Percentiles rank a stretch among this genome's conserved stretches.
phyloP scores from a whole-genome alignment of 2,329 filamentous ascomycete genomes.

The Phialocephala subalpina region DNA sequence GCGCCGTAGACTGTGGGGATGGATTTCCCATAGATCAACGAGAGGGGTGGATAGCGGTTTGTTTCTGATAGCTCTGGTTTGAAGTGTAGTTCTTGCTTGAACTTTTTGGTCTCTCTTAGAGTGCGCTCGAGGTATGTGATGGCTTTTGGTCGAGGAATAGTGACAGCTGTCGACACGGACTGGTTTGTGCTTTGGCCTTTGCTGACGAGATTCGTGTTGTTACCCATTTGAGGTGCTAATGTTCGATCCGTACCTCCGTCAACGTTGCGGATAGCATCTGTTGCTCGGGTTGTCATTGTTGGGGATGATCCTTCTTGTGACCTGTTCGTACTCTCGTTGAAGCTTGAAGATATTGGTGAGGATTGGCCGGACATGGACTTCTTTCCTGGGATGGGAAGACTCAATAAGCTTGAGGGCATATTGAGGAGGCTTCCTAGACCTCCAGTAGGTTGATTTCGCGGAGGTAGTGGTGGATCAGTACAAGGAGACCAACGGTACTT shows the following conservation, averaged over 20 bases:
- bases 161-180: constrained; percentile 43
- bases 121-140: constrained; percentile 78
- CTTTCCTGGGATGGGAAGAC: constrained; percentile 42
- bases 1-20: constrained; percentile 87
- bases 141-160: constrained; percentile 43
- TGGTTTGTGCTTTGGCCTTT: constrained; percentile 38
- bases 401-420: constrained; percentile 30
- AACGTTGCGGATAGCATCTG: constrained; percentile 34
- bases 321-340: constrained; percentile 33
- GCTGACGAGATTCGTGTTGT: constrained; percentile 32
- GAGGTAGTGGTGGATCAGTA: constrained; percentile 70
- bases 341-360: constrained; percentile 26
- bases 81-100: constrained; percentile 79
- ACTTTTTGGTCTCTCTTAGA: constrained; percentile 73
- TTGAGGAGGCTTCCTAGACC: constrained; percentile 49
- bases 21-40: constrained; percentile 86
- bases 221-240: constrained; percentile 37
- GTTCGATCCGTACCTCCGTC: constrained; percentile 41
- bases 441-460: constrained; percentile 50
- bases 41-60: constrained; percentile 84
- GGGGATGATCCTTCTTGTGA: constrained; percentile 20
- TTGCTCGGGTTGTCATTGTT: constrained; percentile 38
- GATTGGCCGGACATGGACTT: constrained; percentile 36
- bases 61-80: constrained; percentile 61
- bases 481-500: constrained; percentile 82